Percentiles rank a stretch among this genome's conserved stretches.
phyloP scores from a whole-genome alignment of 129 eudicot genomes.

The Flaveria sonorensis region DNA sequence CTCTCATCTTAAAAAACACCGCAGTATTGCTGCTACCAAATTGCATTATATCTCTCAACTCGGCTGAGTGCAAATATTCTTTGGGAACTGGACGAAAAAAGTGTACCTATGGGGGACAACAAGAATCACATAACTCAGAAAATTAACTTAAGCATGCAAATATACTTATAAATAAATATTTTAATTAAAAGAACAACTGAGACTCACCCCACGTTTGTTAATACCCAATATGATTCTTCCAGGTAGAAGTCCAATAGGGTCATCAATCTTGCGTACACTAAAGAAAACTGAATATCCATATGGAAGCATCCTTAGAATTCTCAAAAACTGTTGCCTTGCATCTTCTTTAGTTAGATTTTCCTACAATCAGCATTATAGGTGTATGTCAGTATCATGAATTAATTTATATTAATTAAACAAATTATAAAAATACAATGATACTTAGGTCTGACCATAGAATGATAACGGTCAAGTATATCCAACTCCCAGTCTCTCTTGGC shows the following conservation, averaged over 20 bases:
- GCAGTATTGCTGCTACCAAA: conserved; percentile 99
- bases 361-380: conserved; percentile 45
- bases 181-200: neutral
- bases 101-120: conserved; percentile 64
- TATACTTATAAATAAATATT: neutral
- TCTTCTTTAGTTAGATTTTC: conserved; percentile 93
- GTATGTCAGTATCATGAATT: neutral
- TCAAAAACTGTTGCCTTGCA: conserved; percentile 87
- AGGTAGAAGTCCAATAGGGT: conserved; percentile 95
- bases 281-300: conserved; percentile 96
- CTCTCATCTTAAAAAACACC: conserved; percentile 98
- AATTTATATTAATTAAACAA: neutral
- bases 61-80: conserved; percentile 97
- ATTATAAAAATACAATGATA: neutral
- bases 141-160: neutral
- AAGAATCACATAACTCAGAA: conserved; percentile 1
- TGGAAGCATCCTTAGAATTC: conserved; percentile 82
- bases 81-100: conserved; percentile 99
- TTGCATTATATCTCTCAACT: conserved; percentile 97
- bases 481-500: conserved; percentile 93
- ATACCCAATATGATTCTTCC: conserved; percentile 91
- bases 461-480: conserved; percentile 81
- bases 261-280: conserved; percentile 97
- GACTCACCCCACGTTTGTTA: conserved; percentile 94
- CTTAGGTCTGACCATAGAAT: conserved; percentile 64